Conservation (phyloP, 164 flowering plant genomes). For the Liquidambar formosana region DNA sequence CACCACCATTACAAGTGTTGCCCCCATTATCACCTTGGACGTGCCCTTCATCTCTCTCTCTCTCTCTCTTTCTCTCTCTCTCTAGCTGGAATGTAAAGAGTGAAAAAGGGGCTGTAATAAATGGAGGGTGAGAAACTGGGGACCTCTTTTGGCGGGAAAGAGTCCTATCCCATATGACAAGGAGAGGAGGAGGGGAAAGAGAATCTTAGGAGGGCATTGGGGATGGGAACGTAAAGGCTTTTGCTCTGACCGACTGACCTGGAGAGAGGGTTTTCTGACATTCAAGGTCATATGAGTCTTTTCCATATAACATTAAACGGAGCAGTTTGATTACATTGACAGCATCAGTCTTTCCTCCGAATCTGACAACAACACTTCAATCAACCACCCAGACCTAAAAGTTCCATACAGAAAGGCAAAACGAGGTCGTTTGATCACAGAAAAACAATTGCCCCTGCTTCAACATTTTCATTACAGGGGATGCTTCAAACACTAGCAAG, state of each 20-base stretch:
- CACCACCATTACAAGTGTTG: constrained; percentile 58
- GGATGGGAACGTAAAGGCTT: constrained; percentile 14
- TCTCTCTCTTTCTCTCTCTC: constrained; percentile 19
- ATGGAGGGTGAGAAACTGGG: neutral
- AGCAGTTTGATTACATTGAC: too few species aligned
- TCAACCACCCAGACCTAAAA: too few species aligned
- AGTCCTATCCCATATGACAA: constrained; percentile 19
- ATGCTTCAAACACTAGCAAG: neutral
- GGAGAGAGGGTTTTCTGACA: constrained; percentile 23
- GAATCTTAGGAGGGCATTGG: constrained; percentile 7
- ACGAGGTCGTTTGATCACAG: neutral
- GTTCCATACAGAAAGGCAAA: too few species aligned
- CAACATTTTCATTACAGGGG: too few species aligned
- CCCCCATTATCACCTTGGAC: constrained; percentile 73
- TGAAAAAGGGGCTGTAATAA: constrained; percentile 4
- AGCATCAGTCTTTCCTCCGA: too few species aligned
- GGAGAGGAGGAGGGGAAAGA: constrained; percentile 5
- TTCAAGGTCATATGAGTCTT: constrained; percentile 22
- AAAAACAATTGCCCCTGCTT: too few species aligned
- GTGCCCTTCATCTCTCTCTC: constrained; percentile 56
- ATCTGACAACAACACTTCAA: neutral
- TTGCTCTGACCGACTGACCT: constrained; percentile 15
- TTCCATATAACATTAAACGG: neutral
- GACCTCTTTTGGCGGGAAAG: constrained; percentile 50
- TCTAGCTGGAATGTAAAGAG: neutral